Evolutionary conservation across 1,284 basidiomycete genomes (phyloP).

Genomic region (Cystobasidium sp.): DNA sequence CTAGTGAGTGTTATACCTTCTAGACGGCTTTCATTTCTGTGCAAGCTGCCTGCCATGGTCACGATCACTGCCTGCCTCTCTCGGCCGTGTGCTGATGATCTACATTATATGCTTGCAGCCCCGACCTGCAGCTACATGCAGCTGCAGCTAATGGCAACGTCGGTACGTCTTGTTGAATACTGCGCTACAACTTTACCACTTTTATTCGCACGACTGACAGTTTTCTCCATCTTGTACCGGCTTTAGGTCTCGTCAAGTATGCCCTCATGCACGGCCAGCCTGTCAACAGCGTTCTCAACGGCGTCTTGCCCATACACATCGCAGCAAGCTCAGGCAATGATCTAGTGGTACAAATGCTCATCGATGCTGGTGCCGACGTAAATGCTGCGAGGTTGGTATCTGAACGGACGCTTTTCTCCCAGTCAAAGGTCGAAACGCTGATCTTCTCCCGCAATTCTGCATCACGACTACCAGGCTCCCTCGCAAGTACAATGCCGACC

Average conservation of each 20-base stretch:
- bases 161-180: conserved; percentile 55
- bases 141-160: conserved; percentile 85
- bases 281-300: conserved; percentile 87
- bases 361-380: conserved; percentile 88
- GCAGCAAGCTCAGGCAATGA: conserved; percentile 84
- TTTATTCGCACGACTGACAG: not conserved
- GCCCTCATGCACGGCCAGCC: conserved; percentile 91
- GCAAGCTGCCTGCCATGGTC: not conserved
- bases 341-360: conserved; percentile 78
- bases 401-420: conserved; percentile 39
- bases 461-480: conserved; percentile 64
- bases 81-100: not conserved
- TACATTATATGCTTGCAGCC: conserved; percentile 12
- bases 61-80: not conserved
- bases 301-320: conserved; percentile 87
- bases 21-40: not conserved
- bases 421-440: not conserved
- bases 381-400: conserved; percentile 67
- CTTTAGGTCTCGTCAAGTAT: conserved; percentile 71
- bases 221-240: not conserved
- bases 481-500: conserved; percentile 72
- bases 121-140: conserved; percentile 80
- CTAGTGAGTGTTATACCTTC: conserved; percentile 23
- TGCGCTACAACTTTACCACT: not conserved
- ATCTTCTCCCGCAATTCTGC: not conserved